Evolutionary conservation across 2,329 filamentous ascomycete genomes (phyloP).

Genomic region (Sphaerostilbella broomeana): DNA sequence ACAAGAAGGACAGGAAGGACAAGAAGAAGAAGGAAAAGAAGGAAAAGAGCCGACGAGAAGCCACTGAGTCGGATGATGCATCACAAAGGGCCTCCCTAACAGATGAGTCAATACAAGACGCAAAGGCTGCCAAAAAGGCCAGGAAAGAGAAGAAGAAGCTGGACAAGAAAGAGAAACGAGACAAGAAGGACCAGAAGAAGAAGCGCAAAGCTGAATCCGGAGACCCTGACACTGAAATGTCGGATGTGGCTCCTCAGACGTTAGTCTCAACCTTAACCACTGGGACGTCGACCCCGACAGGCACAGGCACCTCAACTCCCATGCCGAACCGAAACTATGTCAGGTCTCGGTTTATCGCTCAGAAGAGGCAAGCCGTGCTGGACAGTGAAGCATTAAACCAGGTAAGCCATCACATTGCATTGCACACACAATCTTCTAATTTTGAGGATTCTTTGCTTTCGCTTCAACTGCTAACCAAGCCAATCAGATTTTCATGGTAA

Average conservation of each 20-base stretch:
- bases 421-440: background rate
- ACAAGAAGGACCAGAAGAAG: constrained; percentile 41
- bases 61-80: constrained; percentile 3
- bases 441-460: constrained; percentile 10
- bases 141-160: constrained; percentile 35
- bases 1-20: constrained; percentile 23
- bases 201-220: constrained; percentile 44
- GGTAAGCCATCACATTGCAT: constrained; percentile 39
- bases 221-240: constrained; percentile 17
- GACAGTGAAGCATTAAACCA: constrained; percentile 81
- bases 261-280: constrained; percentile 22
- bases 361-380: constrained; percentile 77
- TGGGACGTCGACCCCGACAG: constrained; percentile 33
- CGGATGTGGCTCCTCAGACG: constrained; percentile 2
- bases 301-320: constrained; percentile 41
- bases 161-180: constrained; percentile 36
- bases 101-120: too few relatives aligned
- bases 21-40: constrained; percentile 28
- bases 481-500: constrained; percentile 64
- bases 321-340: constrained; percentile 61
- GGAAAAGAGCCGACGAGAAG: constrained; percentile 23
- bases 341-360: constrained; percentile 75
- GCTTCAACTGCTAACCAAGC: constrained; percentile 2
- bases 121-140: constrained; percentile 28
- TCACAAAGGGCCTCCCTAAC: constrained; percentile 22